These are phyloP conservation scores for Metschnikowia hibisci DNA, from an alignment of 805 yeast species.

Conservation along the genomic window DNA sequence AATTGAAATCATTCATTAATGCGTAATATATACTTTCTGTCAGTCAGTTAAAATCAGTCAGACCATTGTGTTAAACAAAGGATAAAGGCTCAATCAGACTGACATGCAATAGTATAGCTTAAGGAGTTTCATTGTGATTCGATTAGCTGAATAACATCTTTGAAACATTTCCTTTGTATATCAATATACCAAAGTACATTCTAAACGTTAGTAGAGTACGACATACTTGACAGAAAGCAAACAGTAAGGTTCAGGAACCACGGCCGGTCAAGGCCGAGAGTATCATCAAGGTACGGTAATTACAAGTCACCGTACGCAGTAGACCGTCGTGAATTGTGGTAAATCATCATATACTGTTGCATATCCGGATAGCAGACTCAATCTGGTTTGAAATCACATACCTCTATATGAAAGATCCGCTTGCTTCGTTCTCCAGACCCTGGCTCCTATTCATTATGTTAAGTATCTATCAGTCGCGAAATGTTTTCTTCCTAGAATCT, in stretches of 20 bases:
- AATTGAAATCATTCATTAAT: neutral
- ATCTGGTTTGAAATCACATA: slow-evolving; percentile 9
- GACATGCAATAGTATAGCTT: slow-evolving; percentile 38
- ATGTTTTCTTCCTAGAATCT: slow-evolving; percentile 58
- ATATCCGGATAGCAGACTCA: neutral
- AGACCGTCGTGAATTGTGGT: slow-evolving; percentile 53
- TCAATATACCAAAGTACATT: neutral
- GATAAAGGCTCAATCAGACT: slow-evolving; percentile 28
- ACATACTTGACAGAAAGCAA: neutral
- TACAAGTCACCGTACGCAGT: slow-evolving; percentile 45
- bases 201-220: slow-evolving; percentile 6
- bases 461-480: slow-evolving; percentile 43
- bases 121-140: slow-evolving; percentile 25
- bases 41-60: slow-evolving; percentile 2
- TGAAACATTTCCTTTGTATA: neutral
- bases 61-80: neutral
- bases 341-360: slow-evolving; percentile 40
- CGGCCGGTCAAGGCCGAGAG: slow-evolving; percentile 51
- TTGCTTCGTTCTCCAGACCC: slow-evolving; percentile 17
- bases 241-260: slow-evolving; percentile 36
- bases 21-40: neutral
- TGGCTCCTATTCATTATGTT: slow-evolving; percentile 22
- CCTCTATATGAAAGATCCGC: slow-evolving; percentile 13
- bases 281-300: slow-evolving; percentile 43
- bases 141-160: slow-evolving; percentile 16